Percentiles rank a stretch among this genome's conserved stretches.
phyloP scores from a whole-genome alignment of 2,329 filamentous ascomycete species.

The Botrytis byssoidea region DNA sequence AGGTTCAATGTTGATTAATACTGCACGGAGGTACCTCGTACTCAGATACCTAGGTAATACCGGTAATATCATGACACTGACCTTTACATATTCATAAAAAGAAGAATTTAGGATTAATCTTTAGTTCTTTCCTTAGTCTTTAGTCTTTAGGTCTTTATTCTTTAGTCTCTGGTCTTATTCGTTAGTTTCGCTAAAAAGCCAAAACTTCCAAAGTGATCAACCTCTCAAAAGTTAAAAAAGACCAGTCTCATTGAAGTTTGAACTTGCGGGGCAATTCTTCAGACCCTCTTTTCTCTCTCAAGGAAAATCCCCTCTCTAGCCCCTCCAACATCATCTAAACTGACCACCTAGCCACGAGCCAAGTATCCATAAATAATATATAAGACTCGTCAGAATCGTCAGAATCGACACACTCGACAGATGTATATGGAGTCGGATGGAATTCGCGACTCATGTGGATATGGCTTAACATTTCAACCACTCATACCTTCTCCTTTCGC shows the following conservation, averaged over 20 bases:
- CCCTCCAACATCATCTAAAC: neutral
- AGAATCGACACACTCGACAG: neutral
- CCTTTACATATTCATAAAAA: neutral
- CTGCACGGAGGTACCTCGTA: neutral
- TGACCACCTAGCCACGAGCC: slow-evolving; percentile 1
- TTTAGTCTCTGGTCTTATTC: neutral
- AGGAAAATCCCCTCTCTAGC: slow-evolving; percentile 2
- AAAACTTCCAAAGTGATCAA: neutral
- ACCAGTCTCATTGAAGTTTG: neutral
- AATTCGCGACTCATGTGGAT: slow-evolving; percentile 10
- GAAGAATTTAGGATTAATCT: neutral
- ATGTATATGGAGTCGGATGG: neutral
- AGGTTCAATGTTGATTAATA: neutral
- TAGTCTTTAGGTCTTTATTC: neutral
- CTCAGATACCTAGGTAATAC: neutral
- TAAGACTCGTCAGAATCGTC: neutral
- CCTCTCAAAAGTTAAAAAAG: neutral
- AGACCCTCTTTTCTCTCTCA: neutral
- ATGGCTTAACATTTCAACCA: neutral
- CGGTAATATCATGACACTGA: neutral
- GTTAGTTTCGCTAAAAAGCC: neutral
- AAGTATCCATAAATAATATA: slow-evolving; percentile 7
- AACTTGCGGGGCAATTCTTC: neutral
- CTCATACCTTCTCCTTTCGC: neutral
- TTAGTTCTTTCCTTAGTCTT: too few species aligned